Evolutionary conservation across 2,329 filamentous ascomycete species (phyloP).

Genomic region (Ustilaginoidea virens): DNA sequence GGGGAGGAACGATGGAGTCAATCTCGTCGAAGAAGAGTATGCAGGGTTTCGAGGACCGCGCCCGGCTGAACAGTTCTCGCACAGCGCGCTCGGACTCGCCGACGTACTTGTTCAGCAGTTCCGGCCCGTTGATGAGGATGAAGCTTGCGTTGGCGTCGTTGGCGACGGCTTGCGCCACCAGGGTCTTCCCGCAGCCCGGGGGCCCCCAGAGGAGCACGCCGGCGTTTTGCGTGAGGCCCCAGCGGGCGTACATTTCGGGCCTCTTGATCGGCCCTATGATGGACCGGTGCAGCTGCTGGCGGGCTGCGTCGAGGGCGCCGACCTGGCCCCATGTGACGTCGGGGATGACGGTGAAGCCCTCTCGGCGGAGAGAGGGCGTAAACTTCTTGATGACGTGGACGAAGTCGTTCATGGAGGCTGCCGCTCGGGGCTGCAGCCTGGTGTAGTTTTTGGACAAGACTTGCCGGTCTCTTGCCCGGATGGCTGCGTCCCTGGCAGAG

Average conservation of each 20-base stretch:
- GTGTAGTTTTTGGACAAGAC: too few relatives aligned
- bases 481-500: conserved; percentile 2
- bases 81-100: conserved; percentile 91
- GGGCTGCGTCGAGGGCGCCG: conserved; percentile 66
- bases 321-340: conserved; percentile 89
- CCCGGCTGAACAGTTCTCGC: conserved; percentile 79
- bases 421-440: conserved; percentile 1
- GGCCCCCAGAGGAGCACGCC: conserved; percentile 94
- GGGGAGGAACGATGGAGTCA: conserved; percentile 76
- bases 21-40: conserved; percentile 98
- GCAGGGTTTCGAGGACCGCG: conserved; percentile 73
- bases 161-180: conserved; percentile 89
- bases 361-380: conserved; percentile 54
- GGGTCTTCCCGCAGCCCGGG: conserved; percentile 90
- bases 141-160: conserved; percentile 95
- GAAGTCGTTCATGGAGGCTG: conserved; percentile 39
- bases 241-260: conserved; percentile 58
- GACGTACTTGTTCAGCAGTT: conserved; percentile 94
- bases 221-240: conserved; percentile 67
- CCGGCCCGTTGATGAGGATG: conserved; percentile 93
- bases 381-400: conserved; percentile 52
- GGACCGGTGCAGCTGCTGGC: conserved; percentile 66
- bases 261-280: conserved; percentile 82
- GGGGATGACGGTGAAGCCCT: conserved; percentile 90
- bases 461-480: conserved; percentile 1